Evolutionary conservation across 371 early-diverging fungal genomes (phyloP), one percentile per base, ranked within the genome.

Genomic region (Actinomortierella ambigua): DNA sequence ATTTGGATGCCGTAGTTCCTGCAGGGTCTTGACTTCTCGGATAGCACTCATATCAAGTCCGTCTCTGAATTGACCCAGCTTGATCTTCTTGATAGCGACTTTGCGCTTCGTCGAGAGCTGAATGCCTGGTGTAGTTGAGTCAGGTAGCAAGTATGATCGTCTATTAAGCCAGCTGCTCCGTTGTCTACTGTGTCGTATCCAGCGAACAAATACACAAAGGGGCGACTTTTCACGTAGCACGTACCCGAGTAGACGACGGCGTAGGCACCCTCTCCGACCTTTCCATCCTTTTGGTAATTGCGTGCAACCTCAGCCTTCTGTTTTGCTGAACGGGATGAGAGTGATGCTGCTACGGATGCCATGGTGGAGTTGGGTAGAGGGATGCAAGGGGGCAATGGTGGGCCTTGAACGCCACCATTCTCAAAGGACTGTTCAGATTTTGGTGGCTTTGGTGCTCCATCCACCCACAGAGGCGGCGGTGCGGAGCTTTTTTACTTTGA

Each of bases 21-120:
- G 95, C 34, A 99, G 83, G 20, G 89, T 89, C 70, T 98, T 98
- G 63, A 99, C 94, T 84, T 99, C 99, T 49, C 99, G 86, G 48
- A 99, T 92, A 0, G 99, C 96, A 24, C 96, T 94, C 71, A 97
- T 81, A 68, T 99, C 99, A 53, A 98, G 83, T 0, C 93, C 92
- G 77, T 92, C 92, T 77, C 89, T 92, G 75, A 91, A 90, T 61
- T 90, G 90, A 2, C 91, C 93, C 57, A 92, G 79, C 76, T 97
- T 97, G 81, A 98, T 95, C 82, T 95, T 95, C 77, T 98, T 98
- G 55, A 98, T 93, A 61, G 98, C 97, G 20, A 96, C 93, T 23
- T 69, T 81, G 40, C 90, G 82, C 8, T 87, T 84, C 3, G 90
- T 75, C 44, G 73, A 65, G 13, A 64, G 51, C 34, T 73, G 73